phyloP scores from a whole-genome alignment of 345 rosid genomes.

The Abelmoschus esculentus region DNA sequence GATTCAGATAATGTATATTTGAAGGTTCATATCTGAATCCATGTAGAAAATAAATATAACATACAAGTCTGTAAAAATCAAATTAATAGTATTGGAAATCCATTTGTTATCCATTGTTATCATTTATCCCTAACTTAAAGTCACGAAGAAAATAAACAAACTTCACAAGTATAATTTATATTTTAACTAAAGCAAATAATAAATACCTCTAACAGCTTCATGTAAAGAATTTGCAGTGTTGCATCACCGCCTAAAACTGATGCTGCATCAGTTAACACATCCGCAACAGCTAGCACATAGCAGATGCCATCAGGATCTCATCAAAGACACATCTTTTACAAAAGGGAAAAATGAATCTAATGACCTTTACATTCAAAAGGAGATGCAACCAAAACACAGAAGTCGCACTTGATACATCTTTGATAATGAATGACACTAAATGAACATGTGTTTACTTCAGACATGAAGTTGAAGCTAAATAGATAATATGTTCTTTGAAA shows the following conservation, averaged over 20 bases:
- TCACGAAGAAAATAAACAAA: neutral
- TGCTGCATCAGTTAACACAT: conserved; percentile 86
- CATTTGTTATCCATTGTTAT: neutral
- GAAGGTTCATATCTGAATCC: neutral
- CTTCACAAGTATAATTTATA: neutral
- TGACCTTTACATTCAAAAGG: conserved; percentile 16
- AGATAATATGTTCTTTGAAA: too few species aligned
- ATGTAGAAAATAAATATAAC: neutral
- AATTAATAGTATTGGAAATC: neutral
- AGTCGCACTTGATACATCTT: neutral
- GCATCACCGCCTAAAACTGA: conserved; percentile 89
- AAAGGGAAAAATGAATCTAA: conserved; percentile 10
- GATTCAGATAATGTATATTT: neutral
- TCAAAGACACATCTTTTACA: neutral
- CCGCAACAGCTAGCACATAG: conserved; percentile 85
- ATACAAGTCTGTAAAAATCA: neutral
- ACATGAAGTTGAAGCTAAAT: too few species aligned
- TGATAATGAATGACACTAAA: too few species aligned
- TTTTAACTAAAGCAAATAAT: conserved; percentile 4
- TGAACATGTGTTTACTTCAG: too few species aligned
- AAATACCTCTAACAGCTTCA: conserved; percentile 87
- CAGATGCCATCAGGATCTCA: conserved; percentile 34
- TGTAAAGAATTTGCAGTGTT: conserved; percentile 69
- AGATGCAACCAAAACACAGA: conserved; percentile 10
- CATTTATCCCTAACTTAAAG: too few species aligned